Evolutionary conservation across 2,329 filamentous ascomycete genomes (phyloP), one percentile per base, ranked within the genome.

Genomic region (Fusarium dimerum): DNA sequence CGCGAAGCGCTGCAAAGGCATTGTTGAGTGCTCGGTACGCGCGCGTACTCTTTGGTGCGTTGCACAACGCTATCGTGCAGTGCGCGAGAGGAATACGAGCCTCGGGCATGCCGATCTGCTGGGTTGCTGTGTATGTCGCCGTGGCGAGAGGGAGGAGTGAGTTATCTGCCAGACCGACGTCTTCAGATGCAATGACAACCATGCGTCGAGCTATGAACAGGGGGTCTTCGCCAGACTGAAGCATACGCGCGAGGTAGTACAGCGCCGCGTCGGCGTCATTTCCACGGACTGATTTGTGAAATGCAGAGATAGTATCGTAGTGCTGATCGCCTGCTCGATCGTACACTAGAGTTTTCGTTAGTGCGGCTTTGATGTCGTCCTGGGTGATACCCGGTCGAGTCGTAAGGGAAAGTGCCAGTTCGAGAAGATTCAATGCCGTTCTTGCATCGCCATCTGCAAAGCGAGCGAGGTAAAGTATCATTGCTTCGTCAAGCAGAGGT

Each of bases 221-320:
- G 0, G 93, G 90, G 64, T 97, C 94, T 72, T 97, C 93, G 53
- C 93, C 93, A 0, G 90, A 94, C 66, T 96, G 89, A 6, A 99
- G 83, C 94, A 99, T 99, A 36, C 94, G 87, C 0, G 90, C 90
- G 2, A 99, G 84, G 70, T 97, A 99, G 76, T 97, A 99, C 2
- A 99, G 80, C 0, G 93, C 83, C 0, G 93, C 94, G 70, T 97
- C 89, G 0, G 93, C 73, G 66, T 97, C 87, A 50, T 85, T 88
- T 40, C 94, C 94, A 43, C 94, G 88, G 10, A 97, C 87, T 3
- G 92, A 92, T 67, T 99, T 99, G 80, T 97, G 94, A 64, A 97
- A 94, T 30, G 94, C 94, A 1, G 90, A 96, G 66, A 99, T 97
- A 48, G 90, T 94, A 68, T 99, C 93, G 76, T 97, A 99, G 74